phyloP scores from a whole-genome alignment of 1,139 yeast genomes.

The Pichia kudriavzevii region DNA sequence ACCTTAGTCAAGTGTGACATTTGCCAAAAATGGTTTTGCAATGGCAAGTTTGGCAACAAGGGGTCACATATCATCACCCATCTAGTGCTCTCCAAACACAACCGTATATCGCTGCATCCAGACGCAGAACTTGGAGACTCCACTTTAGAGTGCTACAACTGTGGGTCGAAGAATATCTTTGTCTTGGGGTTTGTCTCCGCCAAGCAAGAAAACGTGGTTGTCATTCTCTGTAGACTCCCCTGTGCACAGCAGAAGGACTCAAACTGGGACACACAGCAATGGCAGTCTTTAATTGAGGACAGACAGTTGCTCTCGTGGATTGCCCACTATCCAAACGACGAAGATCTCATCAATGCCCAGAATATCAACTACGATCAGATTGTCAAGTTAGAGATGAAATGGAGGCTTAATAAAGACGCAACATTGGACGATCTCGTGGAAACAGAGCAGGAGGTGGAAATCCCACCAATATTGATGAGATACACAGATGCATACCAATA shows the following conservation, averaged over 20 bases:
- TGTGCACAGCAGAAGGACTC: conserved; percentile 72
- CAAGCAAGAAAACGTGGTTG: conserved; percentile 79
- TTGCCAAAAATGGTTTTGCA: conserved; percentile 89
- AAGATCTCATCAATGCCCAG: conserved; percentile 48
- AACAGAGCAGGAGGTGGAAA: conserved; percentile 48
- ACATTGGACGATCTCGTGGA: conserved; percentile 52
- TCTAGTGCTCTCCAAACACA: conserved; percentile 74
- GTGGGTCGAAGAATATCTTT: conserved; percentile 79
- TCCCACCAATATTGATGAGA: conserved; percentile 65
- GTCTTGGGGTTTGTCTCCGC: conserved; percentile 85
- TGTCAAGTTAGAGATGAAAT: conserved; percentile 65
- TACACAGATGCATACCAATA: conserved; percentile 82
- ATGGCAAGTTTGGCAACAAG: conserved; percentile 48
- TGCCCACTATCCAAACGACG: conserved; percentile 61
- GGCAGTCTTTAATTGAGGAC: conserved; percentile 84
- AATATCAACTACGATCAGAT: conserved; percentile 60
- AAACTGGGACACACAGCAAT: conserved; percentile 81
- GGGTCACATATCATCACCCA: conserved; percentile 87
- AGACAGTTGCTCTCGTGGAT: conserved; percentile 78
- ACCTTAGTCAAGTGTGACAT: conserved; percentile 70
- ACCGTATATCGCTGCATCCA: conserved; percentile 65
- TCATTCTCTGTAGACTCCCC: conserved; percentile 79
- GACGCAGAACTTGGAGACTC: conserved; percentile 83
- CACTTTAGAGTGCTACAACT: conserved; percentile 79
- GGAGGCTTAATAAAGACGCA: conserved; percentile 63